Base-by-base conservation (phyloP, 1,284 basidiomycete species). In the Apiotrichum gracile region DNA sequence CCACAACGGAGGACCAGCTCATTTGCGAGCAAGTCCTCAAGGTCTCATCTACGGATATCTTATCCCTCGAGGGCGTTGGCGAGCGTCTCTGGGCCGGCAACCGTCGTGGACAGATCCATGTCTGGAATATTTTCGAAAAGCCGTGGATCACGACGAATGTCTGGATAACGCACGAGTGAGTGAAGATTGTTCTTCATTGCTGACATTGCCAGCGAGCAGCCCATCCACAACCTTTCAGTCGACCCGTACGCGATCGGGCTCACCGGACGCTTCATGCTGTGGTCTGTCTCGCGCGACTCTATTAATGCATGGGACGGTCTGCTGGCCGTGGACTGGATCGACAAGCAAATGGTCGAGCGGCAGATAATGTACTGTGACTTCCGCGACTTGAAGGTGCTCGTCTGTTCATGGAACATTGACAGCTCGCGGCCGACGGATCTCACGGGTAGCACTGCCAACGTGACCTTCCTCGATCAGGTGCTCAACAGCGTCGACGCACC, bases 371-470 rank as follows among this genome's bases (percentile, higher is more conserved):
- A 86, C 75, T 90, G 87, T 71, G 81, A 81, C 6, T 92, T 87
- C 78, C 81, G 90, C 29, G 78, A 85, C 21, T 75, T 96, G 57
- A 86, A 82, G 12, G 78, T 88, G 0, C 83, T 97, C n/a, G 80
- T 91, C 33, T 82, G 91, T 38, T 87, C 91, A 0, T 98, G 90
- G 91, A 98, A 98, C 70, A 83, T 91, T 48, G 93, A 94, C 70
- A 87, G 91, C 1, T 84, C 86, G 4, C 85, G 85, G 59, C 93
- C 93, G 0, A 83, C 85, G 38, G 78, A 86, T 16, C 77, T 98
- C 19, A 77, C 72, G 0, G 81, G 82, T 10, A 78, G 79, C 19
- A 65, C 78, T 1, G 83, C 82, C 26, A 93, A 91, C 65, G 70
- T 81, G 41, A 80, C 78, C 50, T 89, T 94, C 76, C 76, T 96